phyloP scores from a whole-genome alignment of 768 basidiomycete genomes.

The Podaxis sp. region DNA sequence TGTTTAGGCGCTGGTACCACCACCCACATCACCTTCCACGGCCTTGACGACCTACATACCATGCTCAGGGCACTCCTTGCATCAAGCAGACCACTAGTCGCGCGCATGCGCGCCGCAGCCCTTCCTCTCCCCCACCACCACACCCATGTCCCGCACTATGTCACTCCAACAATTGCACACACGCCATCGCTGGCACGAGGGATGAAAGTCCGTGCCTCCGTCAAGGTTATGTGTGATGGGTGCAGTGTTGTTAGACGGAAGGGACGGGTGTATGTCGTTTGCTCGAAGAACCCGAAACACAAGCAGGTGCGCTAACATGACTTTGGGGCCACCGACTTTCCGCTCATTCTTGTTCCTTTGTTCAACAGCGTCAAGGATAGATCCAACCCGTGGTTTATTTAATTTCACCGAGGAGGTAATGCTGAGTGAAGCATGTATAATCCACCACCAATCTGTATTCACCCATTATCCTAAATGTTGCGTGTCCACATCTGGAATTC shows the following conservation, averaged over 20 bases:
- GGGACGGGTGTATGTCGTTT: constrained; percentile 89
- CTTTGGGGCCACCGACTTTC: background rate
- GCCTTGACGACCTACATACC: constrained; percentile 1
- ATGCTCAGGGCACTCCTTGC: constrained; percentile 68
- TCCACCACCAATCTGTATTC: background rate
- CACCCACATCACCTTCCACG: background rate
- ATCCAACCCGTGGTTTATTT: background rate
- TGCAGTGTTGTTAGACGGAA: constrained; percentile 87
- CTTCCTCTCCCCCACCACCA: constrained; percentile 19
- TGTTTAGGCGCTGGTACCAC: background rate
- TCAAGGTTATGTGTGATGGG: constrained; percentile 93
- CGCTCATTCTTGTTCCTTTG: background rate
- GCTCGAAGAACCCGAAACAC: constrained; percentile 93
- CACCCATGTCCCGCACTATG: constrained; percentile 21
- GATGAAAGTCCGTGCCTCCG: constrained; percentile 95
- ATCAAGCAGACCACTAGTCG: constrained; percentile 57
- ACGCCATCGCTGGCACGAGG: constrained; percentile 52
- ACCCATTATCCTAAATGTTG: constrained; percentile 5
- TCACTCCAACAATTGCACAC: constrained; percentile 18
- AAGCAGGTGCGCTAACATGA: constrained; percentile 68
- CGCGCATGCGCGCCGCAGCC: constrained; percentile 40
- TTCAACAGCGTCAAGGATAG: constrained; percentile 64
- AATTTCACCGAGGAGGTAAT: background rate
- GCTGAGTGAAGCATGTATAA: background rate
- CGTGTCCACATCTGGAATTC: constrained; percentile 95